phyloP scores from a whole-genome alignment of 768 basidiomycete genomes.

The Phylloporus rhodoxanthus region DNA sequence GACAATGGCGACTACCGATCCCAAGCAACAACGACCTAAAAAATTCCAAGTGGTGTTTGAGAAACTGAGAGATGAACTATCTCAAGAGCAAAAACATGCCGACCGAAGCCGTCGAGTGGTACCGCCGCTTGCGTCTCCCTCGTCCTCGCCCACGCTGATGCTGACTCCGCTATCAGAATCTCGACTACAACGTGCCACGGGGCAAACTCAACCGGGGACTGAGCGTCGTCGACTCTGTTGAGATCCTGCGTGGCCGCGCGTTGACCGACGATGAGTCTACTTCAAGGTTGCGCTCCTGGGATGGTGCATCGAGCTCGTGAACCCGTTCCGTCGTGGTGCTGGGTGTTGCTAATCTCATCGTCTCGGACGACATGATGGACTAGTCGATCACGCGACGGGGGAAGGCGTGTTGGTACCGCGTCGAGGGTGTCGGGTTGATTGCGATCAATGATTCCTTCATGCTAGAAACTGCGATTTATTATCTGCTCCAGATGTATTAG shows the following conservation, averaged over 20 bases:
- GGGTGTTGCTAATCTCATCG: too few relatives aligned
- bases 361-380: constrained; percentile 98
- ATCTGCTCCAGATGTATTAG: constrained; percentile 76
- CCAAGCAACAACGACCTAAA: constrained; percentile 42
- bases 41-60: constrained; percentile 73
- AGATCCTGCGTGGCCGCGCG: constrained; percentile 70
- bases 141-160: background rate
- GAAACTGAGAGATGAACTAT: constrained; percentile 66
- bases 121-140: constrained; percentile 53
- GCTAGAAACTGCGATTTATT: constrained; percentile 92
- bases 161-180: constrained; percentile 43
- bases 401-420: constrained; percentile 91
- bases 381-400: constrained; percentile 85
- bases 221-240: constrained; percentile 88
- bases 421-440: constrained; percentile 57
- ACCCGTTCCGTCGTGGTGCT: too few relatives aligned
- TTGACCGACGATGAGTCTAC: constrained; percentile 83
- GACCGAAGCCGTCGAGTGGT: constrained; percentile 80
- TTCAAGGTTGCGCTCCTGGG: constrained; percentile 82
- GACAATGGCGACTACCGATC: constrained; percentile 16
- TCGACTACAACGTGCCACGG: constrained; percentile 93
- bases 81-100: constrained; percentile 74
- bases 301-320: constrained; percentile 92
- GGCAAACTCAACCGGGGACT: constrained; percentile 97
- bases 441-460: constrained; percentile 97